Evolutionary conservation across 148 eudicot genomes (phyloP), one percentile per base, ranked within the genome.

Genomic region (Drosera capensis): DNA sequence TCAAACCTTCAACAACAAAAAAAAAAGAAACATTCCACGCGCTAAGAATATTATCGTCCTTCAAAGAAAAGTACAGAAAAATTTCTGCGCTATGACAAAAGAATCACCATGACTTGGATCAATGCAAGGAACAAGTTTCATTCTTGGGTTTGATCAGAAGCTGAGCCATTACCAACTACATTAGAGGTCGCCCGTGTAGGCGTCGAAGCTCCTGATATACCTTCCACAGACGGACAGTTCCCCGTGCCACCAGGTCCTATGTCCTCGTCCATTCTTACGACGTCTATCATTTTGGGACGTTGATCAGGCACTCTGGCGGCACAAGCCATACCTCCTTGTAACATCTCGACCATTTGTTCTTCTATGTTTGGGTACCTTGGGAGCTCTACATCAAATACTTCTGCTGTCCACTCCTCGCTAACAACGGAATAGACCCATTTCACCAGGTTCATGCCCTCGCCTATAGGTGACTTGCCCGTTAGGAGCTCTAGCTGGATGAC

Each of bases 351-450:
- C 94, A 86, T 71, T 36, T 86, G 87, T 49, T 82, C 87, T 58
- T 82, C 87, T 23, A 74, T 64, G 40, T 79, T 73, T 0, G 87
- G 77, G 37, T 50, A 73, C 68, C 47, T 71, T 50, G 82, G 38
- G 16, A 86, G 76, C 68, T 75, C 87, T 13, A 75, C 49, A 60
- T 86, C 96, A 53, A 86, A 86, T 12, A 86, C 96, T 59, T 86
- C 96, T 15, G 79, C 79, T 0, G 96, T 86, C 96, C 96, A 86
- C 63, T 86, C 96, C 54, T 86, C 96, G 40, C 84, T 63, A 8
- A 86, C 93, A 11, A 86, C 93, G 7, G 93, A 82, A 23, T 71
- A 57, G 25, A 86, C 94, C 96, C 96, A 86, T 57, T 73, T 62
- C 0, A 86, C 96, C 24, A 86, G 42, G 50, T 66, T 66, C 20